These are phyloP conservation scores for Phaeosphaeria sp. DNA, from an alignment of 2,329 filamentous ascomycete genomes.

Conservation along the genomic window DNA sequence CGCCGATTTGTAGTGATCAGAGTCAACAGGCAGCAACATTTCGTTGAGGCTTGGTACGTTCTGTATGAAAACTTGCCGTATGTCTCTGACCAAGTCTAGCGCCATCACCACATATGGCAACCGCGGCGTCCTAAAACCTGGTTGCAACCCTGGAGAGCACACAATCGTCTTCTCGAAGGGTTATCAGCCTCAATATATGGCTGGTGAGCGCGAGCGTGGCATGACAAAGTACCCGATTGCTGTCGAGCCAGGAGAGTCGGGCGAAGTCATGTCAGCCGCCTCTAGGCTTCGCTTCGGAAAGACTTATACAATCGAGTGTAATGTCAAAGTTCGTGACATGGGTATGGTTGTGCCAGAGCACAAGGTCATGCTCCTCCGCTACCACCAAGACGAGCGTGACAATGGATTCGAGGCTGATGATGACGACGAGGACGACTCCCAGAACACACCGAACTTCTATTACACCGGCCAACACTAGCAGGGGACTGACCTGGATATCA, in stretches of 20 bases:
- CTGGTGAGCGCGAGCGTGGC: conserved; percentile 37
- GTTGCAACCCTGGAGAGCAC: conserved; percentile 46
- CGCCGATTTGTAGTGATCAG: conserved; percentile 35
- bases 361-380: conserved; percentile 21
- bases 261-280: conserved; percentile 37
- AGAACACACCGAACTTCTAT: neutral
- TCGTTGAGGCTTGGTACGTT: conserved; percentile 26
- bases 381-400: conserved; percentile 13
- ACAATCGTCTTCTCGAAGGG: conserved; percentile 41
- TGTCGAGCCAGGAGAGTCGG: conserved; percentile 28
- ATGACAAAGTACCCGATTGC: conserved; percentile 47
- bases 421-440: neutral
- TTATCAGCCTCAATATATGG: conserved; percentile 8
- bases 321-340: conserved; percentile 49
- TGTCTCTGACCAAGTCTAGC: conserved; percentile 23
- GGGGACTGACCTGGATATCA: no score
- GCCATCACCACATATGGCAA: conserved; percentile 50
- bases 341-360: conserved; percentile 38
- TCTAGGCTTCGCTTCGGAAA: conserved; percentile 52
- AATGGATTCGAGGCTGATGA: conserved; percentile 5
- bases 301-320: conserved; percentile 48
- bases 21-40: conserved; percentile 14
- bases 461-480: no score
- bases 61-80: neutral
- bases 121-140: conserved; percentile 46